Evolutionary conservation across 1,284 basidiomycete genomes (phyloP).

Genomic region (Fomitiporia mediterranea): DNA sequence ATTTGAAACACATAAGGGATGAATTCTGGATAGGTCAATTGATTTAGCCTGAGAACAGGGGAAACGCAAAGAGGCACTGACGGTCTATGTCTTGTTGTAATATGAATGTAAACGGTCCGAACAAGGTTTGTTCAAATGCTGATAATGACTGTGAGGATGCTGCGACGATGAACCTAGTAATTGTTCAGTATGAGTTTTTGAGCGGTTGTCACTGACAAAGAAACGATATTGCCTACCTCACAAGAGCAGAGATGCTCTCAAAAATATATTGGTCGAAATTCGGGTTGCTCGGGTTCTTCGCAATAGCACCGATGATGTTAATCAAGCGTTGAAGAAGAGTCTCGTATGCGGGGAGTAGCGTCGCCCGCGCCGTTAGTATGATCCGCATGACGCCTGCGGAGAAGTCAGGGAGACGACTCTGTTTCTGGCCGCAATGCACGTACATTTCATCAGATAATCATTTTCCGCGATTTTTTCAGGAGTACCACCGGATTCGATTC

Average conservation of each 20-base stretch:
- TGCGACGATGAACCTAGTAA: slow-evolving; percentile 70
- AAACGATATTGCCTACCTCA: slow-evolving; percentile 51
- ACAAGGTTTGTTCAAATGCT: slow-evolving; percentile 79
- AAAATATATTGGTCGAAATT: slow-evolving; percentile 98
- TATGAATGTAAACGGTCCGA: slow-evolving; percentile 85
- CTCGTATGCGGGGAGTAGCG: slow-evolving; percentile 66
- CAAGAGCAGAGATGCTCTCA: slow-evolving; percentile 89
- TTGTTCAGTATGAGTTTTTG: slow-evolving; percentile 10
- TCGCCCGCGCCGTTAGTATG: slow-evolving; percentile 82
- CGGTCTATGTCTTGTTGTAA: slow-evolving; percentile 90
- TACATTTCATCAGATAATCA: slow-evolving; percentile 97
- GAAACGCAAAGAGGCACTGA: slow-evolving; percentile 37
- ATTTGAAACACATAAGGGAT: slow-evolving; percentile 98
- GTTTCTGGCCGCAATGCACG: slow-evolving; percentile 25
- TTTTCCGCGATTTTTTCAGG: slow-evolving; percentile 97
- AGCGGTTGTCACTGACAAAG: too few relatives aligned
- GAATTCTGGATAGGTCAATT: slow-evolving; percentile 60
- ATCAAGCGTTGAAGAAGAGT: slow-evolving; percentile 75
- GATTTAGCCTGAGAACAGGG: background rate
- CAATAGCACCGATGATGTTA: slow-evolving; percentile 79
- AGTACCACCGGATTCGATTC: slow-evolving; percentile 79
- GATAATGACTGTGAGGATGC: slow-evolving; percentile 63
- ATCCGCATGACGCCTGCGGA: slow-evolving; percentile 84
- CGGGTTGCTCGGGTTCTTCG: slow-evolving; percentile 96
- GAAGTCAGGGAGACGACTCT: slow-evolving; percentile 4